Conservation (phyloP, 306 rosid species). For the Potentilla sterilis region DNA sequence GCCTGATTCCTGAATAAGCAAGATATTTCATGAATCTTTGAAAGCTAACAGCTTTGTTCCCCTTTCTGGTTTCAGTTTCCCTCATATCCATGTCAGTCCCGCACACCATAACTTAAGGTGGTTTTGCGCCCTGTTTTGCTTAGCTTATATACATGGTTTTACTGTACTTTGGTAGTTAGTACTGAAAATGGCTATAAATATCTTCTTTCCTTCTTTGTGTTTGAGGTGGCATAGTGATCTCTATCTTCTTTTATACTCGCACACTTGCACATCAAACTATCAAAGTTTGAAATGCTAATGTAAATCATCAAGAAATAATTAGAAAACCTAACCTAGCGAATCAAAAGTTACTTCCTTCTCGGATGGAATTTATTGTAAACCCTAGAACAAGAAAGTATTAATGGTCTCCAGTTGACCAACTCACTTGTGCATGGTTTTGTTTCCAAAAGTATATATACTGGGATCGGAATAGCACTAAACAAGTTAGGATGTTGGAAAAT, state of each 20-base stretch:
- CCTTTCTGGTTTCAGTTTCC: not conserved
- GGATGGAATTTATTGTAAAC: not conserved
- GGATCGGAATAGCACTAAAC: not conserved
- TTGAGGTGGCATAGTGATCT: not conserved
- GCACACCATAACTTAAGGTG: not conserved
- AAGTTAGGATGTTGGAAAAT: not conserved
- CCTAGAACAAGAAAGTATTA: not conserved
- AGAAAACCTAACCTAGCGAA: not conserved
- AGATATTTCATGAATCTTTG: slow-evolving; percentile 23
- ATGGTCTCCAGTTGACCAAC: not conserved
- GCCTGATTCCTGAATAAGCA: slow-evolving; percentile 1
- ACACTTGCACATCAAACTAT: not conserved
- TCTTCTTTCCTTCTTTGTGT: not conserved
- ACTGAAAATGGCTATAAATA: not conserved
- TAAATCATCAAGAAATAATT: not conserved
- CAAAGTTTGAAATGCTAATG: not conserved
- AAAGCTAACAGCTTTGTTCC: slow-evolving; percentile 11
- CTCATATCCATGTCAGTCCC: not conserved
- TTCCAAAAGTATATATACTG: not conserved
- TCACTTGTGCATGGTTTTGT: not conserved
- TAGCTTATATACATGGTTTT: not conserved
- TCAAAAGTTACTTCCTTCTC: not conserved
- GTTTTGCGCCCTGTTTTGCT: not conserved
- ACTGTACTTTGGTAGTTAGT: not conserved
- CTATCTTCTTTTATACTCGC: too few species aligned